Conservation (phyloP, 495 filamentous ascomycete species). For the Parachaetomium inaequale region DNA sequence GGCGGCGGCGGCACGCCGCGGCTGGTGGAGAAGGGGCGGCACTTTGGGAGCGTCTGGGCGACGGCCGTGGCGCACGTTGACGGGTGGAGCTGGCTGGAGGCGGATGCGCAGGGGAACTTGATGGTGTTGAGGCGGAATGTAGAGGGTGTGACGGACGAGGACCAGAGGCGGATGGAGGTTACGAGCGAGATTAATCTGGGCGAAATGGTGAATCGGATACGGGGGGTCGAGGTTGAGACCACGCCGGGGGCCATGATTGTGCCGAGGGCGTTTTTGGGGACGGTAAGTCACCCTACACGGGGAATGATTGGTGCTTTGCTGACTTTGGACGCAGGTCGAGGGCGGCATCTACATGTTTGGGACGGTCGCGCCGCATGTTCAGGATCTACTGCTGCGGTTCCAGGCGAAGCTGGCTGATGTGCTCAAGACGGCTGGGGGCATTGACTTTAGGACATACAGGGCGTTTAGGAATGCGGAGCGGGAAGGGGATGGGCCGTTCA, state of each 20-base stretch:
- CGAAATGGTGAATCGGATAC: constrained; percentile 87
- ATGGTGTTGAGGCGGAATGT: constrained; percentile 69
- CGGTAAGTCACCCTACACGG: constrained; percentile 55
- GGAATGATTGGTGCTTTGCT: background rate
- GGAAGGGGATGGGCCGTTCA: constrained; percentile 69
- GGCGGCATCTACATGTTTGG: constrained; percentile 90
- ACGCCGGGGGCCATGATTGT: constrained; percentile 60
- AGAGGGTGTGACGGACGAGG: constrained; percentile 68
- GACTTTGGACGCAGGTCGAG: constrained; percentile 60
- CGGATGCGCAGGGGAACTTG: constrained; percentile 84
- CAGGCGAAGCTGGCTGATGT: constrained; percentile 63
- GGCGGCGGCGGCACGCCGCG: constrained; percentile 37
- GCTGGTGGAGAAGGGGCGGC: constrained; percentile 71
- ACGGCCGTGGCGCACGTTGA: constrained; percentile 70
- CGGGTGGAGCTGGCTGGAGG: constrained; percentile 68
- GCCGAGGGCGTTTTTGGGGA: constrained; percentile 84
- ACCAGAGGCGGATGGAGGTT: constrained; percentile 64
- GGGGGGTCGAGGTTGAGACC: constrained; percentile 52
- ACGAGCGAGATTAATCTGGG: constrained; percentile 80
- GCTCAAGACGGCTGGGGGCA: constrained; percentile 62
- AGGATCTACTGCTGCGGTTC: constrained; percentile 78
- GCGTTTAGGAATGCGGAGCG: constrained; percentile 69
- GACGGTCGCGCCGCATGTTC: constrained; percentile 61
- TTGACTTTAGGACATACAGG: constrained; percentile 74
- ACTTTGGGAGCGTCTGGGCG: constrained; percentile 75